phyloP scores from a whole-genome alignment of 768 basidiomycete species.

The Tulasnella sp. region DNA sequence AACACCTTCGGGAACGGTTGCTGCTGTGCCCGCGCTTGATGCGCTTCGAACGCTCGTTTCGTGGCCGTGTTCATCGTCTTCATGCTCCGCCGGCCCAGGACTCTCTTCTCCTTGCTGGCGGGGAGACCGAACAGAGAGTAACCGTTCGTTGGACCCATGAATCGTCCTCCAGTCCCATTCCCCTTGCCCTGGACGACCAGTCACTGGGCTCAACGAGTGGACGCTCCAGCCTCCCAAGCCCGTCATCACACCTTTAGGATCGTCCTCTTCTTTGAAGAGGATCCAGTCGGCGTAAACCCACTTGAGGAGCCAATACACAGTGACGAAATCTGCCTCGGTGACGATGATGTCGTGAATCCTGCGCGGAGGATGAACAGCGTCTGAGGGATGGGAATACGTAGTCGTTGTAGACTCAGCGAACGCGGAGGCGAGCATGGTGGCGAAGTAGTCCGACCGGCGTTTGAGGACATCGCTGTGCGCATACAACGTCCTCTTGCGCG shows the following conservation, averaged over 20 bases:
- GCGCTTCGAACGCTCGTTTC: slow-evolving; percentile 17
- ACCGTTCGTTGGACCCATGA: background rate
- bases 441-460: slow-evolving; percentile 73
- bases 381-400: slow-evolving; percentile 42
- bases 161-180: slow-evolving; percentile 67
- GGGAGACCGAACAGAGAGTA: background rate
- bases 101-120: background rate
- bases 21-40: slow-evolving; percentile 14
- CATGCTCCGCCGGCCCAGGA: background rate
- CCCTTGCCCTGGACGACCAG: slow-evolving; percentile 37
- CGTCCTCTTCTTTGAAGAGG: slow-evolving; percentile 63
- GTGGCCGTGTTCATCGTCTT: slow-evolving; percentile 13
- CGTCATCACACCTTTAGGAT: slow-evolving; percentile 63
- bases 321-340: slow-evolving; percentile 73
- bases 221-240: slow-evolving; percentile 64
- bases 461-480: slow-evolving; percentile 75
- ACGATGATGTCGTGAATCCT: slow-evolving; percentile 65
- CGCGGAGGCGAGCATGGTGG: slow-evolving; percentile 65
- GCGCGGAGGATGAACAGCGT: slow-evolving; percentile 32
- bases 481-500: slow-evolving; percentile 69
- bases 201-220: slow-evolving; percentile 47
- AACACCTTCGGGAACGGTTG: background rate
- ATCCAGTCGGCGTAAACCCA: slow-evolving; percentile 75
- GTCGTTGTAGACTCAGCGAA: slow-evolving; percentile 56
- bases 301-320: slow-evolving; percentile 74